phyloP scores from a whole-genome alignment of 2,329 filamentous ascomycete species.

The Ceratocystis eucalypticola region DNA sequence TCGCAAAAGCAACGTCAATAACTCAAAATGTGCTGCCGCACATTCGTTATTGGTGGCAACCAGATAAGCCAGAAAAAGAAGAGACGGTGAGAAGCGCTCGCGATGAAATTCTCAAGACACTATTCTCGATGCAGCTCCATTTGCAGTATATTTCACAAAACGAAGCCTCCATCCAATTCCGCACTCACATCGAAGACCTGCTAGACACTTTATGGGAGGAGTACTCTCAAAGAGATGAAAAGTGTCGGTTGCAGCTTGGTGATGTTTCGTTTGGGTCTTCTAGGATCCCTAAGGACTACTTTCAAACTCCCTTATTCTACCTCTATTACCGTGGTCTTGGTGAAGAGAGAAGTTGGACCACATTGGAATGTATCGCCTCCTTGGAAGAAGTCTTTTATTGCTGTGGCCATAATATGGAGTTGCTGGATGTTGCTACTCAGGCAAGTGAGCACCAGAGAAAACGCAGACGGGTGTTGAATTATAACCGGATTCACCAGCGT shows the following conservation, averaged over 20 bases:
- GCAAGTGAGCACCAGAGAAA: constrained; percentile 39
- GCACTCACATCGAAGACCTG: constrained; percentile 47
- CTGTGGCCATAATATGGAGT: neutral
- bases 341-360: constrained; percentile 46
- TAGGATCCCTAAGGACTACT: constrained; percentile 32
- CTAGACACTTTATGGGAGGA: constrained; percentile 61
- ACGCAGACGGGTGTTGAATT: constrained; percentile 33
- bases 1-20: constrained; percentile 45
- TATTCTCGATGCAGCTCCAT: constrained; percentile 53
- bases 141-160: constrained; percentile 43
- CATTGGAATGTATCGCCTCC: constrained; percentile 44
- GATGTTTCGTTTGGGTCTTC: constrained; percentile 50
- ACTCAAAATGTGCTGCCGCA: constrained; percentile 53
- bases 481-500: constrained; percentile 37
- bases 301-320: constrained; percentile 37
- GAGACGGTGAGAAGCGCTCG: constrained; percentile 50
- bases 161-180: constrained; percentile 27
- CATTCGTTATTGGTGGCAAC: constrained; percentile 63
- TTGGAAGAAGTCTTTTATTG: constrained; percentile 35
- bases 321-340: constrained; percentile 40
- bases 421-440: constrained; percentile 19
- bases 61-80: constrained; percentile 49
- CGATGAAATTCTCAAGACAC: constrained; percentile 62
- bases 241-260: constrained; percentile 62
- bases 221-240: constrained; percentile 58